Conservation (phyloP, 345 rosid species). For the Eucalyptus tenuipes region DNA sequence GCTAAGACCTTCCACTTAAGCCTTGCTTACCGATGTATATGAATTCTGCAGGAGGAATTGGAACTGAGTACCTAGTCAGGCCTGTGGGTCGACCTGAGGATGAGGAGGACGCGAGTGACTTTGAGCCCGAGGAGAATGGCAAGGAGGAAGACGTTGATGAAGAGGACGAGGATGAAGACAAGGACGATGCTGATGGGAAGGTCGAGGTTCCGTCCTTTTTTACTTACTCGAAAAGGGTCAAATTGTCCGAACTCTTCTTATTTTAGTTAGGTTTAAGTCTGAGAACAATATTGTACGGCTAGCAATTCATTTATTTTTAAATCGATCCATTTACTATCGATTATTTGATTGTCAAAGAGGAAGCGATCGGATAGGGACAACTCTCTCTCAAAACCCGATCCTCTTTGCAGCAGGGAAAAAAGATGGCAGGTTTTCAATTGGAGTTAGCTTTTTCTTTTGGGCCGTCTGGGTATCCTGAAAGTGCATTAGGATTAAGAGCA, state of each 20-base stretch:
- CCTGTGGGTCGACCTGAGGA: slow-evolving; percentile 79
- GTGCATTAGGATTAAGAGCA: neutral
- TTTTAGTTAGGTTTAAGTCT: too few species aligned
- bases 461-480: slow-evolving; percentile 3
- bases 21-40: neutral
- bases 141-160: slow-evolving; percentile 50
- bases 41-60: slow-evolving; percentile 23
- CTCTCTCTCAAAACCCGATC: slow-evolving; percentile 1
- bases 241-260: too few species aligned
- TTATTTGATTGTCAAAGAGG: too few species aligned
- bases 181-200: slow-evolving; percentile 21
- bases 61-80: slow-evolving; percentile 71
- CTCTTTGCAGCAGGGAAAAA: neutral
- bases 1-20: neutral
- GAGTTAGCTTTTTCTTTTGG: neutral
- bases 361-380: slow-evolving; percentile 44
- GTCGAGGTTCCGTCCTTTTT: slow-evolving; percentile 31
- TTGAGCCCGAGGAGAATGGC: slow-evolving; percentile 72
- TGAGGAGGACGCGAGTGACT: slow-evolving; percentile 87
- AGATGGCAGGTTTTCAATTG: neutral
- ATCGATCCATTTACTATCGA: too few species aligned
- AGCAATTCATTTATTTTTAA: too few species aligned
- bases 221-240: too few species aligned
- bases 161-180: slow-evolving; percentile 52
- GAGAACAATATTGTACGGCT: too few species aligned